Evolutionary conservation across 176 grass and related monocot genomes (phyloP), one percentile per base, ranked within the genome.

Genomic region (Bothriochloa decipiens): DNA sequence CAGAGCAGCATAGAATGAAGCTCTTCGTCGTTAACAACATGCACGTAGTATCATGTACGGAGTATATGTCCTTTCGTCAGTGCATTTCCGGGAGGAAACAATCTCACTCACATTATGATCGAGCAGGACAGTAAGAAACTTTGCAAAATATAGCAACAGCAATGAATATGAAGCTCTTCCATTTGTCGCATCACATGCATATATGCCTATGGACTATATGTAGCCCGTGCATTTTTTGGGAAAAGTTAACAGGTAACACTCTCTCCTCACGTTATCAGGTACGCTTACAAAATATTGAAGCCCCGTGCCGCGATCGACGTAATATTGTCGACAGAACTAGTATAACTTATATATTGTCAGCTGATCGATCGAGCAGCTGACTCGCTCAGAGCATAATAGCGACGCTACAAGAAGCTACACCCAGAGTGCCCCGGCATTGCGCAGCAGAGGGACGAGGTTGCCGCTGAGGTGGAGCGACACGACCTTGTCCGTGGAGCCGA

Each of bases 391-490:
- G 50, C 50, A 53, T 53, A 53, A 18, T 49, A 47, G 10, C 10
- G 3, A 14, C 47, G 7, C 66, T 66, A 74, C 6, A 23, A 14
- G 70, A 25, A 7, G 70, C 71, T 74, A 74, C 2, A 90, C 88
- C 88, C 88, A 86, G 45, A 90, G 83, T 1, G 83, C 88, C 10
- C 88, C 88, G 5, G 83, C 88, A 68, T 87, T 87, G 46, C 73
- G 83, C 40, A 90, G 88, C 72, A 86, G 55, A 27, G 88, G 79
- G 67, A 82, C 79, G 11, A 90, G 88, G 57, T 78, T 90, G 65
- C 83, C 83, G 57, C 83, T 28, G 66, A 90, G 83, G 65, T 90
- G 88, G 16, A 90, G 83, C 13, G 88, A 90, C 88, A 90, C 86
- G 78, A 90, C 27, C 83, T 82, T 90, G 73, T 90, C 83, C 3